A percentile compares a stretch with the other conserved stretches of the same genome.
phyloP scores from a whole-genome alignment of 148 eudicot species.

The Rhododendron ferrugineum region DNA sequence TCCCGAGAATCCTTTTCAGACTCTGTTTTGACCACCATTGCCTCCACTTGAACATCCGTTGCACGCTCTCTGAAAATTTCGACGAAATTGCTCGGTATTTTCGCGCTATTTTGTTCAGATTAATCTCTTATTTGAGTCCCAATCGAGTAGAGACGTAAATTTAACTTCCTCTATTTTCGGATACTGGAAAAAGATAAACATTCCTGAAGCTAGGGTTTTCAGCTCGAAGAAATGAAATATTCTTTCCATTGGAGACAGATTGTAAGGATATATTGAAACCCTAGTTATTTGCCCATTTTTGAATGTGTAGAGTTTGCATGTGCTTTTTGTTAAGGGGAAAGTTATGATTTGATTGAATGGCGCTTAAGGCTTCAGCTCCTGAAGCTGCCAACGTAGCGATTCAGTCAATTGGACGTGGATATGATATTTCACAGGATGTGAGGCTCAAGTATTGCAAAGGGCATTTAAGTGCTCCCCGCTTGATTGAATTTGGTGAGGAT shows the following conservation, averaged over 20 bases:
- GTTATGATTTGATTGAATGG: constrained; percentile 39
- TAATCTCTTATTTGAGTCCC: neutral
- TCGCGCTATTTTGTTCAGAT: neutral
- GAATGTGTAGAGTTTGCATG: neutral
- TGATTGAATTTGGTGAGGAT: constrained; percentile 78
- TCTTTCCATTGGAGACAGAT: neutral
- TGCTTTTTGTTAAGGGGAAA: constrained; percentile 1
- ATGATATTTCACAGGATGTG: constrained; percentile 71
- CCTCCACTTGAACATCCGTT: neutral
- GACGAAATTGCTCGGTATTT: neutral
- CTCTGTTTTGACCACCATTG: neutral
- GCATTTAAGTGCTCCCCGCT: constrained; percentile 37
- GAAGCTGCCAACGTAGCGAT: constrained; percentile 84
- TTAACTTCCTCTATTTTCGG: neutral
- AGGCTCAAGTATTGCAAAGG: constrained; percentile 89
- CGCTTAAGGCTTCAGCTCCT: constrained; percentile 62
- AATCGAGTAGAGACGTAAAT: neutral
- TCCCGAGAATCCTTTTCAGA: neutral
- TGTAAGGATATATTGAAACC: neutral
- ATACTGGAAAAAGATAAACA: neutral
- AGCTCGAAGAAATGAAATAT: neutral
- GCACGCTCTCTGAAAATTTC: neutral
- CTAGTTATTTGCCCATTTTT: neutral
- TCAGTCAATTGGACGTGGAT: constrained; percentile 79
- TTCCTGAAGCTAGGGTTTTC: neutral